Evolutionary conservation across 768 basidiomycete genomes (phyloP).

Genomic region (Termitomyces titanicus): DNA sequence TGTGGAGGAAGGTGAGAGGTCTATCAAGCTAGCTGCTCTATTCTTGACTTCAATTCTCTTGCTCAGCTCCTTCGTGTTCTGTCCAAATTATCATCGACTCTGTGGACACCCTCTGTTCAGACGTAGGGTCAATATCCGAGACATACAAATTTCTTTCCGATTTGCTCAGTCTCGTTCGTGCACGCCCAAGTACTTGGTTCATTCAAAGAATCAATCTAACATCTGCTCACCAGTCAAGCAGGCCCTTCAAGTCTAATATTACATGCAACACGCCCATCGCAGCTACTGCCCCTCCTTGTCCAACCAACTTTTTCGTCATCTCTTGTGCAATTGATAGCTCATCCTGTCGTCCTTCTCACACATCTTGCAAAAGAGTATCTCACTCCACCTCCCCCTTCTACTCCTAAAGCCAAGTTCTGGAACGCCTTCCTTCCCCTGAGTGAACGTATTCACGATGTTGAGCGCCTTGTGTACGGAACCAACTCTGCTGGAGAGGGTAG

Average conservation of each 20-base stretch:
- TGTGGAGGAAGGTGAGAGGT: slow-evolving; percentile 36
- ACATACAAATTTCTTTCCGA: slow-evolving; percentile 50
- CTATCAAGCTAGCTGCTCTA: slow-evolving; percentile 7
- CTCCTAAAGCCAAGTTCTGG: slow-evolving; percentile 75
- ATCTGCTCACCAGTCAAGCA: slow-evolving; percentile 16
- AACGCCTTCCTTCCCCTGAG: slow-evolving; percentile 67
- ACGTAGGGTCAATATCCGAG: slow-evolving; percentile 51
- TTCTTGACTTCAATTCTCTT: slow-evolving; percentile 3
- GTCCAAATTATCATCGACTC: slow-evolving; percentile 71
- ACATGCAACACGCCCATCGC: slow-evolving; percentile 47
- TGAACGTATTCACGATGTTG: slow-evolving; percentile 55
- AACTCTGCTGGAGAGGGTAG: slow-evolving; percentile 41
- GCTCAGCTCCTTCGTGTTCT: slow-evolving; percentile 40
- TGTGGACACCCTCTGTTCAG: slow-evolving; percentile 58
- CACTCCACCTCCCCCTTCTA: slow-evolving; percentile 63
- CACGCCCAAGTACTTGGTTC: slow-evolving; percentile 42
- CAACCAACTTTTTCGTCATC: slow-evolving; percentile 64
- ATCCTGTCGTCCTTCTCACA: slow-evolving; percentile 65
- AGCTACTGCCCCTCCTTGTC: slow-evolving; percentile 51
- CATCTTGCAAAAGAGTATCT: slow-evolving; percentile 72
- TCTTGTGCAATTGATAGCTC: slow-evolving; percentile 59
- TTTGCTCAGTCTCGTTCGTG: slow-evolving; percentile 40
- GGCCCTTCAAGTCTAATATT: slow-evolving; percentile 57
- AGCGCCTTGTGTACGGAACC: slow-evolving; percentile 56
- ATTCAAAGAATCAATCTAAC: not conserved